Percentiles rank a stretch among this genome's conserved stretches.
These are phyloP conservation scores for Blumeriella jaapii DNA, from an alignment of 2,329 filamentous ascomycete species.

Conservation along the genomic window DNA sequence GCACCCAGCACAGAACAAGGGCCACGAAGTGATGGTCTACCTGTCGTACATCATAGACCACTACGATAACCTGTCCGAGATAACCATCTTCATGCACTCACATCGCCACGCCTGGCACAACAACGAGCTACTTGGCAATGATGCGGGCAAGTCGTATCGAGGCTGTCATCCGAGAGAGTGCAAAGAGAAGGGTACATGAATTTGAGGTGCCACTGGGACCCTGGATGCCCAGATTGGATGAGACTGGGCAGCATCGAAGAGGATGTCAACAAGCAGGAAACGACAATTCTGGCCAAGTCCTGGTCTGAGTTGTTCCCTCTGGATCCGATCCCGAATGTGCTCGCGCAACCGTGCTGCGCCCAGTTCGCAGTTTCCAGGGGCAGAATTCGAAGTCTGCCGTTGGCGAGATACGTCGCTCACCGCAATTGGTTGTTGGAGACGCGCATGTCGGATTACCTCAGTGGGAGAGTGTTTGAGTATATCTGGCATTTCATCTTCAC, in stretches of 20 bases:
- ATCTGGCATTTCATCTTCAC: slow-evolving; percentile 56
- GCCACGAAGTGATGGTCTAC: slow-evolving; percentile 23
- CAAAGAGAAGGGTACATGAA: slow-evolving; percentile 45
- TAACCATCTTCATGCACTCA: slow-evolving; percentile 29
- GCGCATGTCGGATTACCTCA: slow-evolving; percentile 39
- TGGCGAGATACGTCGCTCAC: slow-evolving; percentile 42
- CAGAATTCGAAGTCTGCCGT: slow-evolving; percentile 36
- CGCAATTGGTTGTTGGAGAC: slow-evolving; percentile 50
- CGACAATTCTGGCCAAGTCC: slow-evolving; percentile 32
- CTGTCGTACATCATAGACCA: slow-evolving; percentile 50
- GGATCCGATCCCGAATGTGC: slow-evolving; percentile 32
- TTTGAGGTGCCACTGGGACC: slow-evolving; percentile 46
- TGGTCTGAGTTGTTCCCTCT: slow-evolving; percentile 27
- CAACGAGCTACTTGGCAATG: slow-evolving; percentile 18
- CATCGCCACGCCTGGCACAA: slow-evolving; percentile 35
- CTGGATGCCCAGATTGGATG: slow-evolving; percentile 43
- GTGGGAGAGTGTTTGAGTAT: slow-evolving; percentile 52
- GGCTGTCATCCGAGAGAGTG: slow-evolving; percentile 28
- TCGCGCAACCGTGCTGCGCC: slow-evolving; percentile 49
- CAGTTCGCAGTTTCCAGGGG: slow-evolving; percentile 51
- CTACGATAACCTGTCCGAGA: slow-evolving; percentile 38
- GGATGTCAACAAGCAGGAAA: slow-evolving; percentile 31
- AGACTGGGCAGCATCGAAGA: slow-evolving; percentile 29
- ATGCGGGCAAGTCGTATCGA: slow-evolving; percentile 26
- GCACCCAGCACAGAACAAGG: slow-evolving; percentile 40